Conservation (phyloP, 2,329 filamentous ascomycete genomes). For the Colletotrichum ledebouriae region DNA sequence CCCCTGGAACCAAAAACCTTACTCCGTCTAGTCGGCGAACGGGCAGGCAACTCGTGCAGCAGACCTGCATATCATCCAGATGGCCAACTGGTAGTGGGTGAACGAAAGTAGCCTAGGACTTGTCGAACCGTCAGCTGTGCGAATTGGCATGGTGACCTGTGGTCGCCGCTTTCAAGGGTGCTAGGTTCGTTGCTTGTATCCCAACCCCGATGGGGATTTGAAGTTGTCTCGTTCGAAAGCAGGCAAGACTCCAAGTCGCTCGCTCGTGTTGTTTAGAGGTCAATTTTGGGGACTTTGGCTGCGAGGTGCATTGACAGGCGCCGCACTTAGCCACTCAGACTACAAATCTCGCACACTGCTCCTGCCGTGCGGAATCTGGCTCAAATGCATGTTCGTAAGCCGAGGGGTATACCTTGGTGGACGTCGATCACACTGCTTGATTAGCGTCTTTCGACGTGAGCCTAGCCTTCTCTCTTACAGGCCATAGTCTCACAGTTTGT, state of each 20-base stretch:
- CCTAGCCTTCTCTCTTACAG: not conserved
- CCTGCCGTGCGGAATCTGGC: not conserved
- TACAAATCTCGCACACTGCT: conserved; percentile 3
- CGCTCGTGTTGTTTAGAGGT: not conserved
- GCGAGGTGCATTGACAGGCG: not conserved
- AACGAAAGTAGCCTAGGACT: not conserved
- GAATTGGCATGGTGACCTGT: conserved; percentile 1
- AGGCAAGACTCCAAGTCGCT: conserved; percentile 4
- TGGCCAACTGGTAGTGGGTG: conserved; percentile 1
- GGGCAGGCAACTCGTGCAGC: conserved; percentile 6
- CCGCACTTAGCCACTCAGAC: not conserved
- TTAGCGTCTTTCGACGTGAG: conserved; percentile 11
- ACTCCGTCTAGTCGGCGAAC: conserved; percentile 9
- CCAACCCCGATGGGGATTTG: not conserved
- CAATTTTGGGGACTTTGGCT: not conserved
- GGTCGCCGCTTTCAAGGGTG: conserved; percentile 5
- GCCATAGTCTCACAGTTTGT: not conserved
- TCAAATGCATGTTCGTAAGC: too few relatives aligned
- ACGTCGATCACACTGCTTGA: conserved; percentile 33
- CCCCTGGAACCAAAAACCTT: conserved; percentile 12
- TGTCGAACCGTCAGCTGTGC: conserved; percentile 1
- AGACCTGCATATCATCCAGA: conserved; percentile 17
- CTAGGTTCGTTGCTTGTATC: not conserved
- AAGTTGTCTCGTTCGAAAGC: not conserved
- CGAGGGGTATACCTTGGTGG: not conserved